phyloP scores from a whole-genome alignment of 2,329 filamentous ascomycete genomes.

The Aspergillus candidus region DNA sequence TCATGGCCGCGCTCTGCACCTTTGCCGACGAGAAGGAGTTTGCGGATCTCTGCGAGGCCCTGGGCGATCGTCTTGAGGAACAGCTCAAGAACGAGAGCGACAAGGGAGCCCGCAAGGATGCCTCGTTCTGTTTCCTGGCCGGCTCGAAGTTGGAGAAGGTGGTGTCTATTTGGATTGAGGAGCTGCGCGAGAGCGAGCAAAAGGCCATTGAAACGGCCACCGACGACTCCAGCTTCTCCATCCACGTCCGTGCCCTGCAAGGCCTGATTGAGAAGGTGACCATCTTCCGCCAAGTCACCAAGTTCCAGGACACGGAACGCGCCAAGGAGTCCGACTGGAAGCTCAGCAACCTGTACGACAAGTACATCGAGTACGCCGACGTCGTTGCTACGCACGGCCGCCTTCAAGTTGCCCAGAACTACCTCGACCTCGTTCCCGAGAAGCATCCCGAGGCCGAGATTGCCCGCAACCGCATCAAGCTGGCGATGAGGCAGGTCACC shows the following conservation, averaged over 20 bases:
- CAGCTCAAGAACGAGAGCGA: constrained; percentile 52
- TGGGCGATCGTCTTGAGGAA: constrained; percentile 86
- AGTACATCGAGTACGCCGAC: constrained; percentile 95
- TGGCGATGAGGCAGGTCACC: constrained; percentile 65
- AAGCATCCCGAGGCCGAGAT: constrained; percentile 83
- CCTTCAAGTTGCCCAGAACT: constrained; percentile 78
- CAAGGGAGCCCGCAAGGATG: constrained; percentile 65
- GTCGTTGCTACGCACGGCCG: constrained; percentile 88
- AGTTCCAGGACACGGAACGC: constrained; percentile 77
- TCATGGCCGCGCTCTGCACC: constrained; percentile 92
- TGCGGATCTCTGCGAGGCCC: constrained; percentile 85
- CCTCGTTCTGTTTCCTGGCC: constrained; percentile 92
- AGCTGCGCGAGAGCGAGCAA: constrained; percentile 78
- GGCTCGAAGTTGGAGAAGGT: constrained; percentile 98
- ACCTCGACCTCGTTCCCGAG: constrained; percentile 76
- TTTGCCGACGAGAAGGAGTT: constrained; percentile 90
- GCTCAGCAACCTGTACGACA: constrained; percentile 78
- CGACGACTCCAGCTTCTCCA: constrained; percentile 77
- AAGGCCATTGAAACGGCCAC: constrained; percentile 62
- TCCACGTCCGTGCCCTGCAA: constrained; percentile 82
- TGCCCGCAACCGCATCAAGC: constrained; percentile 74
- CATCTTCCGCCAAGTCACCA: constrained; percentile 87
- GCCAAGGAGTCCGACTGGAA: constrained; percentile 76
- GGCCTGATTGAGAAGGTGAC: constrained; percentile 98
- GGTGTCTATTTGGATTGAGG: constrained; percentile 84